Conservation (phyloP, 208 protist genomes). For the Acanthamoeba triangularis region DNA sequence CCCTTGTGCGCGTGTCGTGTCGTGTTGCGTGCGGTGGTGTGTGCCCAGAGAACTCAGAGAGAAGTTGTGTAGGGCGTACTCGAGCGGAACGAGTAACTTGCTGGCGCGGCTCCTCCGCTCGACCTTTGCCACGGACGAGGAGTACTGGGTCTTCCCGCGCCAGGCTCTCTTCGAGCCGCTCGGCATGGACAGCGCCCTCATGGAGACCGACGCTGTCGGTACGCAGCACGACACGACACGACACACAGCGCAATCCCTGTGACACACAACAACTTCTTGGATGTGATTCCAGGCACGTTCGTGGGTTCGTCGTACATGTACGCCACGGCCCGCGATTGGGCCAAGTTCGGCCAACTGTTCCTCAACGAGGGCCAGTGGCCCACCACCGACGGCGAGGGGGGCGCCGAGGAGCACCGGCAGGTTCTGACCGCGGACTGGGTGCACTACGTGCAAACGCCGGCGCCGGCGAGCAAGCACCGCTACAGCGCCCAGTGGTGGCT, state of each 20-base stretch:
- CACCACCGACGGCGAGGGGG: not conserved
- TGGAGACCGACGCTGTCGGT: slow-evolving; percentile 5
- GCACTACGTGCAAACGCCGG: not conserved
- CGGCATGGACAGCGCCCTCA: slow-evolving; percentile 11
- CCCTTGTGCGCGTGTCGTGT: too few species aligned
- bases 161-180: not conserved
- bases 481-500: slow-evolving; percentile 38
- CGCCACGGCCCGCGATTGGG: slow-evolving; percentile 16
- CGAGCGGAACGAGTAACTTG: slow-evolving; percentile 12
- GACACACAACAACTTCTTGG: not conserved
- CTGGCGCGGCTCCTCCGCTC: not conserved
- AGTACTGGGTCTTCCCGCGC: not conserved
- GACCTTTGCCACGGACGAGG: not conserved
- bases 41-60: not conserved
- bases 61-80: not conserved
- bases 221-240: not conserved
- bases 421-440: slow-evolving; percentile 9
- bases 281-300: not conserved
- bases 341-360: slow-evolving; percentile 27
- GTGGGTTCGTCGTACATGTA: slow-evolving; percentile 19
- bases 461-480: slow-evolving; percentile 37
- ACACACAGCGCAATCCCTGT: not conserved
- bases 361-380: slow-evolving; percentile 22
- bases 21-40: too few species aligned
- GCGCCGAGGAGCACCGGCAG: not conserved